Evolutionary conservation across 2,329 filamentous ascomycete genomes (phyloP).

Genomic region (Ophiobolus disseminans): DNA sequence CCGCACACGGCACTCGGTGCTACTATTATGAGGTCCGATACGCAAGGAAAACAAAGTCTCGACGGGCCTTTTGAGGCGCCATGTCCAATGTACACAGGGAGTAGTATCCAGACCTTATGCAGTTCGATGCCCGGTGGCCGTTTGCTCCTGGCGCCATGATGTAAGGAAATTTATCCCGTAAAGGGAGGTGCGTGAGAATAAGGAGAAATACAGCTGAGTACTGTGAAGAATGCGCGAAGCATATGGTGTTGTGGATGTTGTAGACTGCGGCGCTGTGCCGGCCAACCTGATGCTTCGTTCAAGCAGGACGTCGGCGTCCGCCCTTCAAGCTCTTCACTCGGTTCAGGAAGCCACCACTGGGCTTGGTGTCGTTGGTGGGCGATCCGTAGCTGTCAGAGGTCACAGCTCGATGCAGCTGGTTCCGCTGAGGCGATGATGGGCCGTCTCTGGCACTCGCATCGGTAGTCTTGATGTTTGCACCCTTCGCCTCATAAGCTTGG

Average conservation of each 20-base stretch:
- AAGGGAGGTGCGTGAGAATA: constrained; percentile 15
- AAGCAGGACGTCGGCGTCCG: constrained; percentile 42
- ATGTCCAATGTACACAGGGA: constrained; percentile 27
- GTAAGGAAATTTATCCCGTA: constrained; percentile 18
- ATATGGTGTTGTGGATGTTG: background rate
- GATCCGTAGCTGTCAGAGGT: constrained; percentile 43
- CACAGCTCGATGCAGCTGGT: constrained; percentile 37
- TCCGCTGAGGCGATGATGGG: constrained; percentile 39
- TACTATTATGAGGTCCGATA: background rate
- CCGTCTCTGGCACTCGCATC: constrained; percentile 44
- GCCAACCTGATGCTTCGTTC: constrained; percentile 12
- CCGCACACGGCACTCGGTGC: background rate
- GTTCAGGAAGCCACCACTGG: constrained; percentile 42
- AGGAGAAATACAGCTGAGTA: background rate
- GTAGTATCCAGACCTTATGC: constrained; percentile 32
- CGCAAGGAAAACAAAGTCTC: constrained; percentile 3
- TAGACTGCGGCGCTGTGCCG: background rate
- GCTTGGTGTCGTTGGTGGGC: constrained; percentile 32
- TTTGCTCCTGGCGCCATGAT: constrained; percentile 23
- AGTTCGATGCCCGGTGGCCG: constrained; percentile 14
- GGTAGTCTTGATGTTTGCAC: constrained; percentile 62
- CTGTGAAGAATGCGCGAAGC: background rate
- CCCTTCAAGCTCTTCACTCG: constrained; percentile 50
- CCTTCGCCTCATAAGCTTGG: constrained; percentile 69
- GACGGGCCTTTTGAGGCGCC: constrained; percentile 12